These are phyloP conservation scores for Helicostylum pulchrum DNA, from an alignment of 192 early-diverging fungal species.

Conservation along the genomic window DNA sequence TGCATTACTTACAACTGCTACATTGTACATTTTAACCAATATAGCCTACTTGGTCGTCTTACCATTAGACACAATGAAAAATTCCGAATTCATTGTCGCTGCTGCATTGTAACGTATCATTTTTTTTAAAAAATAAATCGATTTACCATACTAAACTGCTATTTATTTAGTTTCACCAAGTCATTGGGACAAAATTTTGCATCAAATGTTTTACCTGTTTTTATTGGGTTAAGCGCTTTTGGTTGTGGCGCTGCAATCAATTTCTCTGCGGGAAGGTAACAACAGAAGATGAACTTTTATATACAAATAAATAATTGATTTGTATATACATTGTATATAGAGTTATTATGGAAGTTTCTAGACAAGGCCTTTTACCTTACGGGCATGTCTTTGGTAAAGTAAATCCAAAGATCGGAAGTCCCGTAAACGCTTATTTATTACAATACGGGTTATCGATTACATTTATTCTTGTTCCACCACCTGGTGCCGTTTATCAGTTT, in stretches of 20 bases:
- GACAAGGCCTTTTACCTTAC: conserved; percentile 29
- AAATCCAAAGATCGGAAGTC: conserved; percentile 15
- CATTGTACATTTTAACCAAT: conserved; percentile 26
- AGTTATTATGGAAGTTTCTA: conserved; percentile 28
- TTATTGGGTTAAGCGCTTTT: conserved; percentile 28
- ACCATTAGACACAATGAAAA: conserved; percentile 22
- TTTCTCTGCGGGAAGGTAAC: conserved; percentile 2
- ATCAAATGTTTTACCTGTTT: conserved; percentile 23
- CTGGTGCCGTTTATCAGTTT: conserved; percentile 30
- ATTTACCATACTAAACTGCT: neutral
- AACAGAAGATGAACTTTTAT: neutral
- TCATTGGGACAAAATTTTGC: conserved; percentile 26
- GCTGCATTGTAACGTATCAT: conserved; percentile 26
- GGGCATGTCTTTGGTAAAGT: conserved; percentile 24
- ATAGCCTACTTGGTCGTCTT: conserved; percentile 28
- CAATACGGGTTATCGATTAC: conserved; percentile 20
- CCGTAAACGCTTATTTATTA: conserved; percentile 27
- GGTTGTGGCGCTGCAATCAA: conserved; percentile 26
- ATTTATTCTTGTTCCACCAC: conserved; percentile 28
- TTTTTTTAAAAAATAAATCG: neutral
- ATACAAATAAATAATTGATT: neutral
- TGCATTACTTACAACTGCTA: conserved; percentile 17
- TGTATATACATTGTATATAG: conserved; percentile 14
- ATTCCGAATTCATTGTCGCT: conserved; percentile 29
- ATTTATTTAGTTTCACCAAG: conserved; percentile 26